Evolutionary conservation across 2,329 filamentous ascomycete species (phyloP).

Genomic region (Stagonosporopsis rhizophila): DNA sequence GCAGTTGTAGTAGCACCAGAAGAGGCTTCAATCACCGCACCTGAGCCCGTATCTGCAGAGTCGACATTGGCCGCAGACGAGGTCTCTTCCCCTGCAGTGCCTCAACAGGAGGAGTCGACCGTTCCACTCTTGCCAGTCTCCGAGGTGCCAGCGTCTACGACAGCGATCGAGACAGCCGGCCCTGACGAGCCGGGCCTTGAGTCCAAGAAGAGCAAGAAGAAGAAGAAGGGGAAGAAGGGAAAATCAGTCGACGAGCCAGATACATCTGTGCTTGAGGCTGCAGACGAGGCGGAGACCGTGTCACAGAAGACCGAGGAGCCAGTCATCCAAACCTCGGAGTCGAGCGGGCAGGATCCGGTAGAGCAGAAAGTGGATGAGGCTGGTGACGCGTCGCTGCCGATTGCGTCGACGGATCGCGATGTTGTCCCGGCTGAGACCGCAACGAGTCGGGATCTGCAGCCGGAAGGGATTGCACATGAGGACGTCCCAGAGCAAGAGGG

Average conservation of each 20-base stretch:
- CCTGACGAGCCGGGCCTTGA: not conserved
- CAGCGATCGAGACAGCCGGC: not conserved
- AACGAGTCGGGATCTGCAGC: too few species aligned
- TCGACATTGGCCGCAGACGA: not conserved
- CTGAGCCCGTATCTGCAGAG: not conserved
- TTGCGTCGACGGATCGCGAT: too few species aligned
- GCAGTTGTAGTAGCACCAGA: not conserved
- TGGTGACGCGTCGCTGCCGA: too few species aligned
- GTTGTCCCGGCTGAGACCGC: too few species aligned
- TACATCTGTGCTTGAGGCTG: not conserved
- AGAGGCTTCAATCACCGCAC: not conserved
- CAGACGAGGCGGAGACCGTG: too few species aligned
- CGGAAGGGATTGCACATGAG: too few species aligned
- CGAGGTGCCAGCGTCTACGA: not conserved
- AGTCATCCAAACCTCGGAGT: too few species aligned
- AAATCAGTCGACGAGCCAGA: constrained; percentile 18
- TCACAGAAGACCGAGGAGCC: too few species aligned
- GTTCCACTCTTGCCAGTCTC: not conserved
- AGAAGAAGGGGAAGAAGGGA: constrained; percentile 36
- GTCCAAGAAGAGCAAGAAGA: constrained; percentile 39
- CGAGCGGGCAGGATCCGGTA: too few species aligned
- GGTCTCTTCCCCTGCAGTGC: not conserved
- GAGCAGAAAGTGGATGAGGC: too few species aligned
- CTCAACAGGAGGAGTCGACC: not conserved
- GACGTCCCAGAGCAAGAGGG: too few species aligned